Base-by-base conservation (phyloP, 306 rosid genomes). In the Fagus crenata region DNA sequence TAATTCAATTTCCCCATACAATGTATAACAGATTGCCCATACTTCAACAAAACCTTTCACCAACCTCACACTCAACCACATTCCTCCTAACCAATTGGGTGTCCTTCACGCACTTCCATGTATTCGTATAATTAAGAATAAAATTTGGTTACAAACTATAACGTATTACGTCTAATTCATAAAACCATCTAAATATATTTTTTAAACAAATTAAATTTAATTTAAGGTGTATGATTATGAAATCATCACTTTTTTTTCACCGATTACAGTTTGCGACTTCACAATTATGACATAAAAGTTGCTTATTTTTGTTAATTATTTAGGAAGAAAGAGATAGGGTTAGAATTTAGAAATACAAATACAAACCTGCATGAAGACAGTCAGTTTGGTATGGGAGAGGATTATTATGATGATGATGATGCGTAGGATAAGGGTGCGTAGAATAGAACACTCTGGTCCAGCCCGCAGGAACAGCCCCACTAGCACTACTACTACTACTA, bases 381-480 rank as follows among this genome's bases (percentile, higher is more conserved):
- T 88, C 86, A 74, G 93, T 87, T 81, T 86, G 96, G 88, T 84
- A 87, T 86, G 93, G 90, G 68, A 56, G 80, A 32, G 85, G 77
- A 17, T 61, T 22, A 22, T 22, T 22, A 22, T 22, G 28, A 22
- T 22, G 28, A 22, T 22, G 28, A 22, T 22, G 28, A 22, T 22
- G 28, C 28, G 92, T 40, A 90, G 99, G 97, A 92, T 92, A 90
- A 88, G 96, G 89, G 35, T 91, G 93, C 84, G 91, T 81, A 86
- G 91, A 67, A 80, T 90, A 89, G 86, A 89, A 75, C 28, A 80
- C 77, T 80, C 88, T 83, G 84, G 93, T 85, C 93, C 96, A 91
- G 49, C 85, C 89, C 31, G 77, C 77, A 12, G 73, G 72, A 75
- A 80, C 65, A 4, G 49, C 69, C 53, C 78, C 86, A 79, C 68